A percentile compares a stretch with the other conserved stretches of the same genome.
phyloP scores from a whole-genome alignment of 1,284 basidiomycete genomes.

The Austropuccinia psidii region DNA sequence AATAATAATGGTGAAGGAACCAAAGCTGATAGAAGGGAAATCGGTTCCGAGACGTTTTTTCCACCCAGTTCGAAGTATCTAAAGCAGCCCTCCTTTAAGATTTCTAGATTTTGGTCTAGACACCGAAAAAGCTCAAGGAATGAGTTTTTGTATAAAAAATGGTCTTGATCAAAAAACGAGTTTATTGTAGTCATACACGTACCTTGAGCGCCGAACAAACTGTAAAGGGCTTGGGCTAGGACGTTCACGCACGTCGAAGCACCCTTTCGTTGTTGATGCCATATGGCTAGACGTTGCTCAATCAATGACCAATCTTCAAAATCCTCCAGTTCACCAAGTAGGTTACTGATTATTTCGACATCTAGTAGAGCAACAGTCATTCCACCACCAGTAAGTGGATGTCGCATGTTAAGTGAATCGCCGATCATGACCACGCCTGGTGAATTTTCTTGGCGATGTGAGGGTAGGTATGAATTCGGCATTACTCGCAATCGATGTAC shows the following conservation, averaged over 20 bases:
- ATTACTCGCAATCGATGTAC: conserved; percentile 70
- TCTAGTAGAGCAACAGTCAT: conserved; percentile 91
- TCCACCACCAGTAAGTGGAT: conserved; percentile 89
- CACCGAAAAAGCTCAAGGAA: neutral
- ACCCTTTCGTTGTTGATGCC: conserved; percentile 78
- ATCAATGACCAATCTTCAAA: conserved; percentile 60
- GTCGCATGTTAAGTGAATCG: conserved; percentile 98
- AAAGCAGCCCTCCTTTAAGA: conserved; percentile 88
- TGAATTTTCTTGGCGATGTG: conserved; percentile 61
- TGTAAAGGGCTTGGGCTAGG: conserved; percentile 79
- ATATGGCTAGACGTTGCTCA: conserved; percentile 57
- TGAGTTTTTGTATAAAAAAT: neutral
- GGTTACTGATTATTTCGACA: conserved; percentile 62
- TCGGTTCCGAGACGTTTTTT: conserved; percentile 77
- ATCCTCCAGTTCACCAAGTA: conserved; percentile 52
- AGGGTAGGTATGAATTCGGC: conserved; percentile 91
- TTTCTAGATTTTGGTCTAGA: conserved; percentile 62
- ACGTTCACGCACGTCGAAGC: conserved; percentile 79
- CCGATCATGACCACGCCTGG: conserved; percentile 79
- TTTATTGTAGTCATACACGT: neutral
- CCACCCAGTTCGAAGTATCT: conserved; percentile 95
- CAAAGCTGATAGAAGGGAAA: conserved; percentile 68
- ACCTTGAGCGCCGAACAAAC: conserved; percentile 70
- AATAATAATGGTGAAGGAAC: conserved; percentile 68
- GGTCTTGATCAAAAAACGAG: neutral